Evolutionary conservation across 2,329 filamentous ascomycete genomes (phyloP).

Genomic region (Calonectria pseudoturangicola): DNA sequence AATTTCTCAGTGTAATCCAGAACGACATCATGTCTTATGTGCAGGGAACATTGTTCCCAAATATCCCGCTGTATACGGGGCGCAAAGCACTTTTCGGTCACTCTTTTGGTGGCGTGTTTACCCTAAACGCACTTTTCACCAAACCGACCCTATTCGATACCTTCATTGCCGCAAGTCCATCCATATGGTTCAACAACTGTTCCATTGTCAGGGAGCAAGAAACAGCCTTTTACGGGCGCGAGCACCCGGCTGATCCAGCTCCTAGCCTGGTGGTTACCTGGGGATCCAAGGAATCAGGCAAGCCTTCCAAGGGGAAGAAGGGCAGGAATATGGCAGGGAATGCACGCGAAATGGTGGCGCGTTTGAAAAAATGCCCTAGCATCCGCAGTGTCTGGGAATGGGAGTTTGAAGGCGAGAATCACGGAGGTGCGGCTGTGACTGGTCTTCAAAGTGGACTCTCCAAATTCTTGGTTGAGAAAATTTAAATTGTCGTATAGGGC

Average conservation of each 20-base stretch:
- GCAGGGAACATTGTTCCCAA: slow-evolving; percentile 48
- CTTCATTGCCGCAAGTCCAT: slow-evolving; percentile 67
- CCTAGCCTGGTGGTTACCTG: slow-evolving; percentile 60
- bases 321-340: slow-evolving; percentile 42
- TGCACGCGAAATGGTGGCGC: slow-evolving; percentile 47
- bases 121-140: slow-evolving; percentile 65
- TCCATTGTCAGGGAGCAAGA: slow-evolving; percentile 61
- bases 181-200: slow-evolving; percentile 67
- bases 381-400: slow-evolving; percentile 48
- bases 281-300: slow-evolving; percentile 49
- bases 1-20: slow-evolving; percentile 65
- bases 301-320: slow-evolving; percentile 43
- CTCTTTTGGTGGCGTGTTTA: slow-evolving; percentile 69
- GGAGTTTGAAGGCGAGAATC: slow-evolving; percentile 55
- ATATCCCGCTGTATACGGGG: slow-evolving; percentile 55
- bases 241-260: slow-evolving; percentile 30
- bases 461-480: slow-evolving; percentile 44
- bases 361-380: slow-evolving; percentile 45
- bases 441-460: slow-evolving; percentile 48
- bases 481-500: background rate
- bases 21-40: slow-evolving; percentile 60
- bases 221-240: slow-evolving; percentile 46
- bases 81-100: slow-evolving; percentile 69
- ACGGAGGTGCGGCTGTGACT: slow-evolving; percentile 49
- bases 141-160: slow-evolving; percentile 63